Base-by-base conservation (phyloP, 805 yeast species). In the Candida stauntonica region DNA sequence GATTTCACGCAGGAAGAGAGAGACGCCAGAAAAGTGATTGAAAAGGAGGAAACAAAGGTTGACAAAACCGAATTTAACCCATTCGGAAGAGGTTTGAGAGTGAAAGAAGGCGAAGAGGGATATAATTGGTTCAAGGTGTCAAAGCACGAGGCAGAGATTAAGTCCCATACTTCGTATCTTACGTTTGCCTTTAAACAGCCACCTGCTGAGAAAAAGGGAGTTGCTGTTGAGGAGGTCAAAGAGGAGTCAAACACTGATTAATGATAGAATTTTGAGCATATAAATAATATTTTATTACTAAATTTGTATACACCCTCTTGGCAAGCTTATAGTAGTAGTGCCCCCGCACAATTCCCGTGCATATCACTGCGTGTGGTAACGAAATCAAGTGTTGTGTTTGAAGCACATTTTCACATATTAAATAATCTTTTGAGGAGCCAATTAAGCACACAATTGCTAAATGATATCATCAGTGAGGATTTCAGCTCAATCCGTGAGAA, bases 151-250 rank as follows among this genome's bases (percentile, higher is more conserved):
- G 53, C 79, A 3, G 98, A 93, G 57, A 70, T 91, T 51, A 91
- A 91, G 64, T 81, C 88, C 6, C 99, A 93, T 53, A 93, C 99
- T 0, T 86, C 96, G 0, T 93, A 87, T 57, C 64, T 93, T 54
- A 86, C 96, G 2, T 93, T 93, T 72, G 99, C 99, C 17, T 71
- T 68, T 42, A 72, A 65, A 48, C 60, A 61, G 44, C 53, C 52
- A 5, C 39, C 39, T n/a, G 26, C 39, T 5, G 39, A 29, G 20
- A 29, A 35, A 26, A 35, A 23, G 19, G 33, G 21, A 17, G 28
- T 33, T 5, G 17, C 39, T 18, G 27, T 35, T 4, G 27, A 34
- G 34, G 18, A 32, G 18, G 8, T 15, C 12, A 20, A 29, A 26
- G 19, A 29, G 29, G 30, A 17, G 14, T 14, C 13, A 18, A 12